Percentiles rank a stretch among this genome's conserved stretches.
Conservation (phyloP, 1,284 basidiomycete genomes). For the Fomitopsis betulina region DNA sequence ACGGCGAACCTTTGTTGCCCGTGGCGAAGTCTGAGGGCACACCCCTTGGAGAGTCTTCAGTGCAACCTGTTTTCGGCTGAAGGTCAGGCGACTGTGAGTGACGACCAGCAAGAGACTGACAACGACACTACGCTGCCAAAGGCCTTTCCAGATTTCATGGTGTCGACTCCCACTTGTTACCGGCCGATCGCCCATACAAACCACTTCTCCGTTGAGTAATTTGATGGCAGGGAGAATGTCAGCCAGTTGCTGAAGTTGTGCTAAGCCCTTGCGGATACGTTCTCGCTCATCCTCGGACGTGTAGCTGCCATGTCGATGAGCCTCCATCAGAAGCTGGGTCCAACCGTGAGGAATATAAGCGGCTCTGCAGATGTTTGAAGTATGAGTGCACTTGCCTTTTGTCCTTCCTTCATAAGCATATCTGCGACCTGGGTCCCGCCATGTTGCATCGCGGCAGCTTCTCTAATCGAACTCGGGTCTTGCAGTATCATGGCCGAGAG, state of each 20-base stretch:
- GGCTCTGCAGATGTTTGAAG: neutral
- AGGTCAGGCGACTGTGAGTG: neutral
- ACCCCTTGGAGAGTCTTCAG: conserved; percentile 46
- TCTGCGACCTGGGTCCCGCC: conserved; percentile 37
- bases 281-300: conserved; percentile 23
- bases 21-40: conserved; percentile 30
- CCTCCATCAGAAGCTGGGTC: conserved; percentile 4
- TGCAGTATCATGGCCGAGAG: neutral
- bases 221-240: conserved; percentile 48
- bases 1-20: conserved; percentile 32
- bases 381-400: conserved; percentile 30
- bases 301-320: too few relatives aligned
- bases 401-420: conserved; percentile 46
- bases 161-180: conserved; percentile 40
- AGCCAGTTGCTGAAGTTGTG: conserved; percentile 42
- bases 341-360: neutral
- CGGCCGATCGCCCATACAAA: conserved; percentile 30
- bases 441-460: conserved; percentile 32
- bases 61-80: conserved; percentile 39
- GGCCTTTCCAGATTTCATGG: conserved; percentile 47
- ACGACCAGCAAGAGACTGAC: conserved; percentile 13
- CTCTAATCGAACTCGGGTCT: conserved; percentile 31
- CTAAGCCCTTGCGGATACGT: conserved; percentile 19
- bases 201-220: conserved; percentile 45
- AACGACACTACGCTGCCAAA: conserved; percentile 44